Conservation (phyloP, 164 flowering plant genomes). For the Stephania yunnanensis region DNA sequence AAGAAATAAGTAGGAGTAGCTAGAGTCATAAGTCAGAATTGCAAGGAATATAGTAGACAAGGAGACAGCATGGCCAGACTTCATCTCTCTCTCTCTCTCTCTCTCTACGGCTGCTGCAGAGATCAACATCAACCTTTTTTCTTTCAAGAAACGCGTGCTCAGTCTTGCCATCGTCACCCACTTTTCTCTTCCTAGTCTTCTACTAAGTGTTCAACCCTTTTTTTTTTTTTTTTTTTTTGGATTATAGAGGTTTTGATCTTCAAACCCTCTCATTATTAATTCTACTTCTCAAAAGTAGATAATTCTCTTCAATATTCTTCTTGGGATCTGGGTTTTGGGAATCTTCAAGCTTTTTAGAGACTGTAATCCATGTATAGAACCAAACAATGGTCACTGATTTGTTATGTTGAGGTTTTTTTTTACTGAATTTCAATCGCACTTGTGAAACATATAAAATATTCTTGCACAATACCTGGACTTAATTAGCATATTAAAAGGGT, state of each 20-base stretch:
- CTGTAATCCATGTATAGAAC: no score
- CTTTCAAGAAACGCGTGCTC: conserved; percentile 31
- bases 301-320: neutral
- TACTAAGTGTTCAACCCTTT: neutral
- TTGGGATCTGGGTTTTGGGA: neutral
- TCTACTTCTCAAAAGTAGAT: neutral
- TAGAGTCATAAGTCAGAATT: conserved; percentile 19
- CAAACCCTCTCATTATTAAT: neutral
- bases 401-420: no score
- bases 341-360: no score
- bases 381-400: no score
- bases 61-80: conserved; percentile 37
- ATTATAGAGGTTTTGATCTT: neutral
- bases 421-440: neutral
- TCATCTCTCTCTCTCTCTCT: neutral
- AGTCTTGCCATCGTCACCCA: conserved; percentile 3
- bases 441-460: neutral
- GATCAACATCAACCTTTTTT: conserved; percentile 8
- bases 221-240: neutral
- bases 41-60: conserved; percentile 47
- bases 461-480: neutral
- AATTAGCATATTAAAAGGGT: neutral
- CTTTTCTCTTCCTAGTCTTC: neutral
- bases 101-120: no score
- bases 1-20: no score